Conservation (phyloP, 345 rosid genomes). For the Clausena lansium region DNA sequence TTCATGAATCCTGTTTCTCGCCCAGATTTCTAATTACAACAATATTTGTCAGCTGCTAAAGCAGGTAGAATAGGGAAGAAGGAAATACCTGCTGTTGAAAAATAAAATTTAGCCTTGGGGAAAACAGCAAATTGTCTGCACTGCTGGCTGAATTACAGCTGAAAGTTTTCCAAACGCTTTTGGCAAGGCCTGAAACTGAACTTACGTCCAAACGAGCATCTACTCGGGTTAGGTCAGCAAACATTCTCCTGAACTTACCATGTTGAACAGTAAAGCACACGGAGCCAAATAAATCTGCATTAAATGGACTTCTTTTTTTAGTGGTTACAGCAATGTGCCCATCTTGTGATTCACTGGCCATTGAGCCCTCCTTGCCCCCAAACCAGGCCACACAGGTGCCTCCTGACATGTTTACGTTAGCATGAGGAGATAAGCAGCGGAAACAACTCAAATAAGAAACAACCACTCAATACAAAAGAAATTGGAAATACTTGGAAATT, state of each 20-base stretch:
- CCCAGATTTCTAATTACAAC: not conserved
- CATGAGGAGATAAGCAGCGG: slow-evolving; percentile 4
- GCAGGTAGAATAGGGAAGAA: not conserved
- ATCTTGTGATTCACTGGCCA: slow-evolving; percentile 20
- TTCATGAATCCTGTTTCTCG: not conserved
- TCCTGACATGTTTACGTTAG: slow-evolving; percentile 33
- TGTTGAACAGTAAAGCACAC: slow-evolving; percentile 66
- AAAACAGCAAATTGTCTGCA: slow-evolving; percentile 40
- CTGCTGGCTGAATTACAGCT: slow-evolving; percentile 36
- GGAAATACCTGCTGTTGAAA: slow-evolving; percentile 83
- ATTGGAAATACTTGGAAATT: not conserved
- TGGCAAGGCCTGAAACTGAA: slow-evolving; percentile 61
- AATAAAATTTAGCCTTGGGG: slow-evolving; percentile 67
- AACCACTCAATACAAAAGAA: not conserved
- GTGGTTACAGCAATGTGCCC: slow-evolving; percentile 13
- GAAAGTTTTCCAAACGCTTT: slow-evolving; percentile 39
- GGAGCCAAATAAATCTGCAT: slow-evolving; percentile 72
- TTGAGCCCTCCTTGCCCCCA: slow-evolving; percentile 35
- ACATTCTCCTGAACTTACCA: slow-evolving; percentile 62
- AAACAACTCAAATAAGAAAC: not conserved
- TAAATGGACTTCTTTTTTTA: slow-evolving; percentile 53
- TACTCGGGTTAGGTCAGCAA: slow-evolving; percentile 66
- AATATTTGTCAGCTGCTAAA: not conserved
- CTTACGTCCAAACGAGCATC: slow-evolving; percentile 75
- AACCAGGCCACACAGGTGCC: slow-evolving; percentile 64